These are phyloP conservation scores for Epichloe gansuensis DNA, from an alignment of 2,329 filamentous ascomycete species.

Conservation along the genomic window DNA sequence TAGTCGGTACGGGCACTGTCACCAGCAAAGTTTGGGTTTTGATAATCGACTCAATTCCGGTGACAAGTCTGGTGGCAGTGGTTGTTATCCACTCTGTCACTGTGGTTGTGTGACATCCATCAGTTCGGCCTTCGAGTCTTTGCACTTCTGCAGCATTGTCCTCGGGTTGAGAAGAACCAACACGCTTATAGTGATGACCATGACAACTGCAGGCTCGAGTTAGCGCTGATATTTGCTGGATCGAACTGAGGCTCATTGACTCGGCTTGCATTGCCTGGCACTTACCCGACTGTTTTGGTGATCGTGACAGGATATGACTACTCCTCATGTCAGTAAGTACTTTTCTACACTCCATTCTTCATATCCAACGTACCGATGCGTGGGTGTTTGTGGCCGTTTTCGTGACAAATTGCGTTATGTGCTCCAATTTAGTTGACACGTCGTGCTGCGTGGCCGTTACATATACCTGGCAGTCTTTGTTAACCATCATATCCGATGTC, in stretches of 20 bases:
- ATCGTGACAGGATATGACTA: conserved; percentile 15
- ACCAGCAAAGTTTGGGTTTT: conserved; percentile 8
- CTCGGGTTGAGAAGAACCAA: background rate
- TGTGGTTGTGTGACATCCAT: conserved; percentile 9
- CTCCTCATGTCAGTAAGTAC: background rate
- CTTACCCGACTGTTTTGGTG: conserved; percentile 9
- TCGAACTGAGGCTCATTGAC: background rate
- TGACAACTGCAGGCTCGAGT: conserved; percentile 1
- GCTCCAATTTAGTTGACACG: conserved; percentile 10
- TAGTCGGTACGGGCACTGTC: conserved; percentile 6
- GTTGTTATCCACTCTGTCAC: conserved; percentile 13
- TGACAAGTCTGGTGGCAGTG: conserved; percentile 8
- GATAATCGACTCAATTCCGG: conserved; percentile 5
- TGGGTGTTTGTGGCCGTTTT: conserved; percentile 9
- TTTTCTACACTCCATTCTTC: background rate
- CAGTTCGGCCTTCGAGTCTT: background rate
- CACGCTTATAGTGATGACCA: background rate
- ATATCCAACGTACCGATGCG: conserved; percentile 6
- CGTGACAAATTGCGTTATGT: conserved; percentile 11
- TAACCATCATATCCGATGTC: background rate
- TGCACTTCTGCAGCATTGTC: background rate
- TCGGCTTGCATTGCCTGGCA: background rate
- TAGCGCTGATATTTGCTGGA: background rate
- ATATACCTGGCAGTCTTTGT: conserved; percentile 5
- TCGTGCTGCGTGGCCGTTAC: conserved; percentile 10